These are phyloP conservation scores for Cucumis melo DNA, from an alignment of 306 rosid species.

Conservation along the genomic window DNA sequence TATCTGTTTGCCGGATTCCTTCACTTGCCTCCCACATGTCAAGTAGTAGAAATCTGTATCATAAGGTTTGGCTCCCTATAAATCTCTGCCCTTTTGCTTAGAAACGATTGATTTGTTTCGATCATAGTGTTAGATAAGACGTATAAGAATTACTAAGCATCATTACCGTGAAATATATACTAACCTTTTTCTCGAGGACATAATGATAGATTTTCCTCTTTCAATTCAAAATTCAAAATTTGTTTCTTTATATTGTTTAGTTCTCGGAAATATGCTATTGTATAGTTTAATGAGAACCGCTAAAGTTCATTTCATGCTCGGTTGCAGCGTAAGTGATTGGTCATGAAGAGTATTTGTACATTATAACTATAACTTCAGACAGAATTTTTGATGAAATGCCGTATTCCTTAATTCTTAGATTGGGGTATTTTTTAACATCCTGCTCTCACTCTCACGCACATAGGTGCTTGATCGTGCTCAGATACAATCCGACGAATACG, in stretches of 20 bases:
- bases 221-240: not conserved
- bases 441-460: conserved; percentile 8
- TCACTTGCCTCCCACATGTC: conserved; percentile 47
- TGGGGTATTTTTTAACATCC: not conserved
- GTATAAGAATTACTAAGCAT: not conserved
- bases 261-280: not conserved
- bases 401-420: not conserved
- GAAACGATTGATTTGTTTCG: not conserved
- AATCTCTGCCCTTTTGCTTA: not conserved
- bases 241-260: not conserved
- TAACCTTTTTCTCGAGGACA: not conserved
- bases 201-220: not conserved
- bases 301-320: not conserved
- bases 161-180: not conserved
- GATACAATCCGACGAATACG: conserved; percentile 53
- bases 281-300: not conserved
- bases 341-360: not conserved
- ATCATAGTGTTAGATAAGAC: not conserved
- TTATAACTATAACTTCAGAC: not conserved
- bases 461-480: conserved; percentile 64
- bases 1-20: conserved; percentile 70
- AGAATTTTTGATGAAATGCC: not conserved
- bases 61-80: conserved; percentile 39
- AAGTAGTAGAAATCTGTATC: conserved; percentile 42
- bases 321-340: not conserved